Conservation (phyloP, 805 yeast species). For the Brettanomyces sp. region DNA sequence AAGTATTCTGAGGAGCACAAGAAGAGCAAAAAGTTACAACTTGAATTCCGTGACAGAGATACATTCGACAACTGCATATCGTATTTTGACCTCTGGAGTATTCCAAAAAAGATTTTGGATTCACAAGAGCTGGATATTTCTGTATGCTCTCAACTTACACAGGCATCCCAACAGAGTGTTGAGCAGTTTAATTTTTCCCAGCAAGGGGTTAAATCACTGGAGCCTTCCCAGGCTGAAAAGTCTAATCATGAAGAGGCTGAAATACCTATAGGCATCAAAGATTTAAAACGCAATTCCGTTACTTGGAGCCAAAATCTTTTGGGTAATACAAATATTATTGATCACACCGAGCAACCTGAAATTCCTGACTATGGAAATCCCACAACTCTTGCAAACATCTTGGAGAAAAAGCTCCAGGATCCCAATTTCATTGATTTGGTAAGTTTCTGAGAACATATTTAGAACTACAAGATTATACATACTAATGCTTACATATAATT, state of each 20-base stretch:
- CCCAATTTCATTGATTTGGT: constrained; percentile 8
- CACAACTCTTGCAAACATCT: too few species aligned
- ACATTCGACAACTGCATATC: constrained; percentile 8
- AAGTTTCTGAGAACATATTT: not conserved
- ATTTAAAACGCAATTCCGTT: too few species aligned
- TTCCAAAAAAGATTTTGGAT: constrained; percentile 1
- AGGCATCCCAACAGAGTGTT: not conserved
- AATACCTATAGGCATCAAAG: too few species aligned
- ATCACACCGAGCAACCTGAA: not conserved
- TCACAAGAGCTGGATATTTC: too few species aligned
- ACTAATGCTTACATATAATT: not conserved
- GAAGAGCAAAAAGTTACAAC: constrained; percentile 1
- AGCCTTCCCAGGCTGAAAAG: too few species aligned
- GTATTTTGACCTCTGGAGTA: constrained; percentile 8
- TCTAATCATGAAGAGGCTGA: too few species aligned
- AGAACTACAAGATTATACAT: not conserved
- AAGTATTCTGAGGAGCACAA: constrained; percentile 7
- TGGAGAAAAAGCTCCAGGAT: not conserved
- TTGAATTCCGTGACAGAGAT: not conserved
- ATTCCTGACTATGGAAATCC: not conserved
- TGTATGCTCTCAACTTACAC: not conserved
- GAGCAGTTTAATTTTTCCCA: too few species aligned
- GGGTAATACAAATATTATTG: too few species aligned
- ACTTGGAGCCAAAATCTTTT: too few species aligned
- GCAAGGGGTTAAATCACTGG: too few species aligned